Evolutionary conservation across 1,139 yeast species (phyloP).

Genomic region (Geotrichum bryndzae): DNA sequence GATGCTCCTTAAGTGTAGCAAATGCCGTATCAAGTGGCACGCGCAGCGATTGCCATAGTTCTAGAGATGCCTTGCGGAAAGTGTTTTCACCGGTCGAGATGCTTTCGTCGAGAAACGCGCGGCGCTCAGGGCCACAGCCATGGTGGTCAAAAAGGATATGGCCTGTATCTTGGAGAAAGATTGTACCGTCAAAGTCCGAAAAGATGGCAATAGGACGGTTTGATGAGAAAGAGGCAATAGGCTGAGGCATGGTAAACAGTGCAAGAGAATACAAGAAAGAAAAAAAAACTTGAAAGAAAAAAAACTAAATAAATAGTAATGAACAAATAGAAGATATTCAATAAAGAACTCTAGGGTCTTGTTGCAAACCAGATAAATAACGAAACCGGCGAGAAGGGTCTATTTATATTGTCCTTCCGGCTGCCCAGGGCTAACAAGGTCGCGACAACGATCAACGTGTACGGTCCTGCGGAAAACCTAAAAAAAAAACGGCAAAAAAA

Average conservation of each 20-base stretch:
- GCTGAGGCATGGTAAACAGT: background rate
- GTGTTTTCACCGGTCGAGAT: slow-evolving; percentile 35
- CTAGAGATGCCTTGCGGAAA: slow-evolving; percentile 41
- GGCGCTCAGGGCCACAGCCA: slow-evolving; percentile 40
- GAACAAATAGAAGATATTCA: too few species aligned
- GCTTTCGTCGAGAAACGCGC: slow-evolving; percentile 36
- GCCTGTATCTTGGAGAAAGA: slow-evolving; percentile 43
- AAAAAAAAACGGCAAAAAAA: background rate
- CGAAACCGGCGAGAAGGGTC: background rate
- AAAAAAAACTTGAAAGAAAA: background rate
- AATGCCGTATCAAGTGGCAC: slow-evolving; percentile 49
- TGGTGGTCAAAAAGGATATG: slow-evolving; percentile 41
- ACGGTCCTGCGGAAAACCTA: background rate
- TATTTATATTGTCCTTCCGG: background rate
- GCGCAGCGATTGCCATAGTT: slow-evolving; percentile 41
- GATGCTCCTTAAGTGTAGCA: slow-evolving; percentile 45
- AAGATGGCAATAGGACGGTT: slow-evolving; percentile 35
- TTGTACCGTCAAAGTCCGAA: slow-evolving; percentile 44
- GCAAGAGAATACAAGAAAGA: background rate
- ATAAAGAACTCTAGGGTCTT: too few species aligned
- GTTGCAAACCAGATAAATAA: background rate
- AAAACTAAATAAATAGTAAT: too few species aligned
- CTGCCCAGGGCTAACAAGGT: background rate
- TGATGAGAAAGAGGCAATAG: background rate
- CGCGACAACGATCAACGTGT: background rate